Percentiles rank a stretch among this genome's conserved stretches.
These are phyloP conservation scores for Copromyces sp. DNA, from an alignment of 495 filamentous ascomycete species.

Conservation along the genomic window DNA sequence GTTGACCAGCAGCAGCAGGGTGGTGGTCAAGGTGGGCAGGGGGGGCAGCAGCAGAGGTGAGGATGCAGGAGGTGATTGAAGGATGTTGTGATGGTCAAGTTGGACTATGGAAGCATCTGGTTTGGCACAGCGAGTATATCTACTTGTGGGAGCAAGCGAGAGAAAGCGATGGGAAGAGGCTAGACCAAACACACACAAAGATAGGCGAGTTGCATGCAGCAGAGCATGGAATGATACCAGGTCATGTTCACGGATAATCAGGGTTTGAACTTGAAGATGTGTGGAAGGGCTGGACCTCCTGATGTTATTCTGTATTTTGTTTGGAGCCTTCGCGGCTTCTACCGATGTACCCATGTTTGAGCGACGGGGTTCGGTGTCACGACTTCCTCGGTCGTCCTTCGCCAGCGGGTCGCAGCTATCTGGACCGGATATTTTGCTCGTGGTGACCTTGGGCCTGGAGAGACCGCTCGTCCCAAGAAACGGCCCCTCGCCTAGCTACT, in stretches of 20 bases:
- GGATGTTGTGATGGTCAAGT: neutral
- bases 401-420: neutral
- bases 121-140: neutral
- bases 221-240: neutral
- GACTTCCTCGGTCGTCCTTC: neutral
- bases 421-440: neutral
- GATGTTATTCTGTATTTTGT: neutral
- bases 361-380: neutral
- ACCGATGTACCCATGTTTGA: neutral
- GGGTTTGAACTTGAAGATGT: neutral
- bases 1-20: conserved; percentile 1
- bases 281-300: neutral
- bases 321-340: neutral
- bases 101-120: neutral
- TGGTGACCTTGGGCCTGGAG: neutral
- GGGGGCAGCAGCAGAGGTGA: neutral
- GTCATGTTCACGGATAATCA: neutral
- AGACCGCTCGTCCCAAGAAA: neutral
- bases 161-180: neutral
- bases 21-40: conserved; percentile 2
- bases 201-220: neutral
- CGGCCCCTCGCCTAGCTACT: no score
- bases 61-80: neutral
- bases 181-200: neutral
- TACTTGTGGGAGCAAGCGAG: neutral